These are phyloP conservation scores for Apiotrichum gamsii DNA, from an alignment of 1,284 basidiomycete species.

Conservation along the genomic window DNA sequence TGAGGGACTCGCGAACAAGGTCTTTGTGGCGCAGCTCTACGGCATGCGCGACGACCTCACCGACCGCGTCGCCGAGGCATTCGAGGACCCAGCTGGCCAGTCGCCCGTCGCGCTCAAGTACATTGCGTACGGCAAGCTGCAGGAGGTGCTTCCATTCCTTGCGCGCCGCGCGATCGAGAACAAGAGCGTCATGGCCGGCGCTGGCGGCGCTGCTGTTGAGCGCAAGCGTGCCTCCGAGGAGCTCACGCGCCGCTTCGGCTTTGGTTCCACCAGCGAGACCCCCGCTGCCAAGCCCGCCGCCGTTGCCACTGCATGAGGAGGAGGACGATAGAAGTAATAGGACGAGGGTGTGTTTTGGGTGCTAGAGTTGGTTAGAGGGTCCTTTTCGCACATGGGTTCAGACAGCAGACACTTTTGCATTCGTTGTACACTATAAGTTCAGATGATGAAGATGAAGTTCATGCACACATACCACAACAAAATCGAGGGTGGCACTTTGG, in stretches of 20 bases:
- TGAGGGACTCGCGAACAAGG: constrained; percentile 50
- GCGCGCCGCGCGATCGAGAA: constrained; percentile 72
- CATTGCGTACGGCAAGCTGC: constrained; percentile 74
- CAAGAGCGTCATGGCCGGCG: constrained; percentile 57
- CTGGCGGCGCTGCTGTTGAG: constrained; percentile 57
- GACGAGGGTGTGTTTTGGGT: no score
- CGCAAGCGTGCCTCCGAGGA: constrained; percentile 33
- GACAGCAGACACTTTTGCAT: no score
- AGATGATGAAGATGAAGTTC: no score
- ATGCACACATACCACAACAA: no score
- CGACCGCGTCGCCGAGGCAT: constrained; percentile 58
- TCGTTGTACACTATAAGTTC: no score
- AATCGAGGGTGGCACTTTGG: no score
- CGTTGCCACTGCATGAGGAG: no score
- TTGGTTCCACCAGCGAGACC: background rate
- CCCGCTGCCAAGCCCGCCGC: no score
- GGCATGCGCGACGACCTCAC: constrained; percentile 82
- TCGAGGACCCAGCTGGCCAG: constrained; percentile 52
- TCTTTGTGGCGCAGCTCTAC: constrained; percentile 76
- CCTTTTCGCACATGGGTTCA: no score
- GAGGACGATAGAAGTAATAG: no score
- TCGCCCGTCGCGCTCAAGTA: constrained; percentile 73
- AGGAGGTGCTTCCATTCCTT: constrained; percentile 69
- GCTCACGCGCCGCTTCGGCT: constrained; percentile 13
- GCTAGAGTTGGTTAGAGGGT: no score